Evolutionary conservation across 257 asterid species (phyloP), one percentile per base, ranked within the genome.

Genomic region (Solanum habrochaites): DNA sequence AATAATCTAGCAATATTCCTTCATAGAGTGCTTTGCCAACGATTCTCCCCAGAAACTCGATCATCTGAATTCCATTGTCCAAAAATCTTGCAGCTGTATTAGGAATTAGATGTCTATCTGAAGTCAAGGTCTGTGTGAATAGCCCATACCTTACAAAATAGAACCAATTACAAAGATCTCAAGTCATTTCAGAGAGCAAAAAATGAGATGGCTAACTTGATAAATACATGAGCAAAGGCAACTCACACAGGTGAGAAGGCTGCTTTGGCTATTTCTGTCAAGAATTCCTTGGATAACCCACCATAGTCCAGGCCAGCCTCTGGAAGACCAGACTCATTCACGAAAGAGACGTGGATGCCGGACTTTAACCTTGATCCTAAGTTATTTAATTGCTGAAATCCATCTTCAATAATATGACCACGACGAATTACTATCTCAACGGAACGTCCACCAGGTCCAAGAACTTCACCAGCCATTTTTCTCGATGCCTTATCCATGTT

Each of bases 221-320:
- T 25, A 39, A 83, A 18, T 52, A 67, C n/a, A 77, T 70, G 89
- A 77, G 77, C 82, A 85, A 27, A n/a, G 40, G 81, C 82, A 87
- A 88, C 93, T 93, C 91, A 97, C 98, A 92, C 97, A 67, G 98
- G 96, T 73, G 98, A 95, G 91, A 97, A 94, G 77, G 96, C 98
- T 72, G 91, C 91, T 91, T 97, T 97, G 14, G 98, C 92, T 29
- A 97, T 88, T 89, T 97, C 98, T 69, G 97, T 97, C 91, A 96
- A 91, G 92, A 97, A 95, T 90, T 97, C 98, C 93, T 95, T 97
- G 88, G 99, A 95, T 90, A 97, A 90, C 42, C 99, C 98, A 90
- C 99, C 99, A 89, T 94, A 97, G 92, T 97, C 99, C 81, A 97
- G 95, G 87, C 99, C 99, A 87, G 98, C 98, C 91, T 97, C 99